Conservation (phyloP, 345 rosid genomes). For the Sapria himalayana region DNA sequence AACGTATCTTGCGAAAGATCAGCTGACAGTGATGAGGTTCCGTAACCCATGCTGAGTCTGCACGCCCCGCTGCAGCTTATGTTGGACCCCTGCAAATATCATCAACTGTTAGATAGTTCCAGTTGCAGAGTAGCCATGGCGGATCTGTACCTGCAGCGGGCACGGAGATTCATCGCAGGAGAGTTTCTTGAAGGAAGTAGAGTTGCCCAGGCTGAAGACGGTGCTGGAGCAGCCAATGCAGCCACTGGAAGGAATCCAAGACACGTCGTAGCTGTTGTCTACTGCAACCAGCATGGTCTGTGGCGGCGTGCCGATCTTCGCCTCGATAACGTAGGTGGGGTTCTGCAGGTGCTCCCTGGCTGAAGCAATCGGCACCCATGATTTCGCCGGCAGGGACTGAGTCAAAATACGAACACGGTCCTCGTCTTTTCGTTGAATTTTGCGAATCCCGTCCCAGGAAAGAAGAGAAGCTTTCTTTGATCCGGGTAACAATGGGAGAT, state of each 20-base stretch:
- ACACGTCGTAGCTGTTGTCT: constrained; percentile 77
- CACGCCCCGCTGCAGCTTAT: constrained; percentile 54
- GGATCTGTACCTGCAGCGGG: too few species aligned
- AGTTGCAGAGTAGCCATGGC: too few species aligned
- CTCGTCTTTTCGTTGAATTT: constrained; percentile 49
- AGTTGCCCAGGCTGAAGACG: constrained; percentile 25
- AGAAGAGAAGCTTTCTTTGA: too few species aligned
- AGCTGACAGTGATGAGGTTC: constrained; percentile 46
- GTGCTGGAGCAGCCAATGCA: constrained; percentile 63
- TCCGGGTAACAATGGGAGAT: too few species aligned
- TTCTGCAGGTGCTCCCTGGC: constrained; percentile 63
- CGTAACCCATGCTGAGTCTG: constrained; percentile 62
- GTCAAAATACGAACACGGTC: constrained; percentile 47
- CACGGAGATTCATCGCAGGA: constrained; percentile 56
- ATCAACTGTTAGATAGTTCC: too few species aligned
- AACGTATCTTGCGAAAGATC: constrained; percentile 46
- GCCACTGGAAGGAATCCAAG: constrained; percentile 70
- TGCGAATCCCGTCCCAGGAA: constrained; percentile 60
- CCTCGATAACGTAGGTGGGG: constrained; percentile 60
- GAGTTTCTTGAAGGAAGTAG: constrained; percentile 35
- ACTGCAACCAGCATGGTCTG: constrained; percentile 72
- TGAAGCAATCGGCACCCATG: constrained; percentile 77
- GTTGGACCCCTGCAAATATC: constrained; percentile 30
- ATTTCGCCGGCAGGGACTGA: constrained; percentile 39
- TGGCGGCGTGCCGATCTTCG: constrained; percentile 62